Conservation (phyloP, 371 early-diverging fungal genomes). For the Mortierella sp. region DNA sequence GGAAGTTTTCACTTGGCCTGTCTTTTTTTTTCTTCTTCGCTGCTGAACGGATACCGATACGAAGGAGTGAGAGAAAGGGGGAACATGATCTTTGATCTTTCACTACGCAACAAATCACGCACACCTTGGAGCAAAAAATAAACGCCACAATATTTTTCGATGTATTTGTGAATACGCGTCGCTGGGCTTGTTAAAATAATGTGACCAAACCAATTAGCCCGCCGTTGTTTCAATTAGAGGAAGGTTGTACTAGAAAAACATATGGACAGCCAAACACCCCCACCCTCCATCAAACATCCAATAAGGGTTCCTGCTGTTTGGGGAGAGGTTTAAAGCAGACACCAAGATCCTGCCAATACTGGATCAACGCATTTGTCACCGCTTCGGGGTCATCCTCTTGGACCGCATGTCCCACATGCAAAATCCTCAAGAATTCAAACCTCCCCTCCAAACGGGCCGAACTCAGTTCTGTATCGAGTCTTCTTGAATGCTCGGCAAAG, state of each 20-base stretch:
- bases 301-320: constrained; percentile 51
- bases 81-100: not conserved
- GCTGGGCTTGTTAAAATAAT: not conserved
- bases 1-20: too few relatives aligned
- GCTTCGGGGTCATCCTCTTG: constrained; percentile 90
- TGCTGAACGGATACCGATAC: not conserved
- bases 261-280: too few relatives aligned
- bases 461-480: constrained; percentile 87
- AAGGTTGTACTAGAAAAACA: too few relatives aligned
- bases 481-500: constrained; percentile 85
- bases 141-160: not conserved
- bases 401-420: constrained; percentile 87
- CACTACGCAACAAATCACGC: not conserved
- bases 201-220: not conserved
- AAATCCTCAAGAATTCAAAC: constrained; percentile 85
- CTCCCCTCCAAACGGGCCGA: constrained; percentile 93
- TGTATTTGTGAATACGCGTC: not conserved
- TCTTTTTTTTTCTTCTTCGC: not conserved
- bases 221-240: not conserved
- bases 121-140: not conserved
- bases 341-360: not conserved
- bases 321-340: not conserved
- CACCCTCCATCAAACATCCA: constrained; percentile 16
- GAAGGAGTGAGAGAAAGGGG: not conserved
- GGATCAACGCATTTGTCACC: constrained; percentile 61